Evolutionary conservation across 345 rosid species (phyloP), one percentile per base, ranked within the genome.

Genomic region (Acer campestre): DNA sequence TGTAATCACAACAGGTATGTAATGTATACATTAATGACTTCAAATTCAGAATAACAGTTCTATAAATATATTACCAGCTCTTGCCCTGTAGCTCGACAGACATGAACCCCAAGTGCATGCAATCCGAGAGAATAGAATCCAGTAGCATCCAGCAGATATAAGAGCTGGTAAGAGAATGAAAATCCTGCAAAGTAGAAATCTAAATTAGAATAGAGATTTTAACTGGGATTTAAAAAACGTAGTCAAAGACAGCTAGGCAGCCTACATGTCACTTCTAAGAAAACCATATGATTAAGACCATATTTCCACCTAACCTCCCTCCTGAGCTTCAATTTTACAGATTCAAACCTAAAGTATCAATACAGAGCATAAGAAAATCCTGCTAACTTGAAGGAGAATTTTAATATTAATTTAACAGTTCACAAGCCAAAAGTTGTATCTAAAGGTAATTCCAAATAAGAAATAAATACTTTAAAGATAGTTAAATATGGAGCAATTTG

Each of bases 41-140:
- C 31, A 80, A 69, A 67, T 76, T 14, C 29, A 42, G 22, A 44
- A 59, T 22, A 82, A 40, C 64, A 63, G 73, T 35, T 67, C 68
- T 61, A 16, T 71, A 65, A 78, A 55, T 77, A 25, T 48, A 18
- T 68, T 91, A 92, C 98, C 98, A 97, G 85, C 82, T 97, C 99
- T 89, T 97, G 98, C 56, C 98, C 99, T 49, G 99, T 93, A 61
- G 98, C 99, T 85, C 99, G 95, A 86, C 98, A 93, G 79, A 97
- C 98, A 85, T 97, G 98, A 78, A 97, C 71, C 42, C 97, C 97
- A 68, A 97, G 96, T 58, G 91, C 96, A 84, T 97, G 98, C 77
- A 97, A 84, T 73, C 97, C 99, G 12, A 89, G 81, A 73, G 98
- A 93, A 85, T 92, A 97, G 86, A 94, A 97, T 68, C 96, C 93